Base-by-base conservation (phyloP, 371 early-diverging fungal genomes). In the Encephalitozoon hellem region DNA sequence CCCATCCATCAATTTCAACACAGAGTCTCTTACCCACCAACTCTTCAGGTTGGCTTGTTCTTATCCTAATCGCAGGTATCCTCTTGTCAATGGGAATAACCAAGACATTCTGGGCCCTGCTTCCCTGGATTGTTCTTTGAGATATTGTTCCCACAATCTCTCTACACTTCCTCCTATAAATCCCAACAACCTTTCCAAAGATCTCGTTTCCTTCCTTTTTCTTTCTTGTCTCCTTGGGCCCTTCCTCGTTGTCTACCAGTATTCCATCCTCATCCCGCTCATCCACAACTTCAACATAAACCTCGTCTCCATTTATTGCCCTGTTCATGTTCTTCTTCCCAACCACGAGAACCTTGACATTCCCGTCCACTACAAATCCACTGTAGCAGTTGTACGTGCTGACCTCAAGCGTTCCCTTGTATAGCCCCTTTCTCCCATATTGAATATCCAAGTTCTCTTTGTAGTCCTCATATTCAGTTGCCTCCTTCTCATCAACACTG, bases 251-350 rank as follows among this genome's bases (percentile, higher is more conserved):
- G n/a, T 68, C 67, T 1, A 26, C 12, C 4, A 77, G 49, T 43
- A 54, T 66, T 15, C 34, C 52, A 32, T 70, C 69, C 25, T 67
- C 54, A 6, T 28, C 49, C 5, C 21, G 11, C 55, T 55, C 47
- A 3, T 77, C 67, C n/a, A 72, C 53, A 0, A 53, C 41, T 28
- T 73, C 65, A 9, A 80, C 47, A 72, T 73, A 80, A 11, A 82
- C 79, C 45, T 74, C 71, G 42, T 82, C 83, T 43, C 80, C 80
- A 72, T 75, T 53, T 23, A 80, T 38, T 9, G 76, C 77, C 28
- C 80, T 67, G 67, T 80, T 82, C 66, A 82, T 74, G 51, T 80
- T 66, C 51, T 34, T 65, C 26, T 64, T 71, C 9, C 71, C 71
- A 42, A 64, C n/a, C 9, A 78, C 68, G 39, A 53, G 25, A 47